phyloP scores from a whole-genome alignment of 805 yeast species.

The Candida ulmi region DNA sequence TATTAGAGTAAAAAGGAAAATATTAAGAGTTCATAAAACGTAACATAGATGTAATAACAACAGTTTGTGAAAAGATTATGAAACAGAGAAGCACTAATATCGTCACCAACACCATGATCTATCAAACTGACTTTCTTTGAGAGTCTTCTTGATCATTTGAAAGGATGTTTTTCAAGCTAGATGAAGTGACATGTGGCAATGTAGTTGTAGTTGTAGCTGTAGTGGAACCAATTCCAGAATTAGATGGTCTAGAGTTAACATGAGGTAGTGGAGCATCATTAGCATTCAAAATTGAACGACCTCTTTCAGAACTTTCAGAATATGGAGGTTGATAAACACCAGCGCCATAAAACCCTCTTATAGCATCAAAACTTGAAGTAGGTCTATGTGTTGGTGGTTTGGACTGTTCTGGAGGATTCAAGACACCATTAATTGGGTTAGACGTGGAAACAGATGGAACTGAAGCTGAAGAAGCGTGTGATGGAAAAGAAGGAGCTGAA shows the following conservation, averaged over 20 bases:
- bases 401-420: not conserved
- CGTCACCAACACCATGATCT: no score
- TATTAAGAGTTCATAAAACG: no score
- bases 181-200: not conserved
- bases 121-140: not conserved
- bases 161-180: slow-evolving; percentile 3
- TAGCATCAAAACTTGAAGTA: slow-evolving; percentile 2
- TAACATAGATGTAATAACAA: no score
- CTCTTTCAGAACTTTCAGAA: slow-evolving; percentile 12
- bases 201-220: not conserved
- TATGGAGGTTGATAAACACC: slow-evolving; percentile 12
- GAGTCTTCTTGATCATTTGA: not conserved
- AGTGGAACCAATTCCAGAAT: not conserved
- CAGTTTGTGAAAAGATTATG: no score
- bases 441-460: no score
- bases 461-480: no score
- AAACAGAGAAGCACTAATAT: no score
- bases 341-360: slow-evolving; percentile 4
- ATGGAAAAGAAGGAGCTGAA: slow-evolving; percentile 7
- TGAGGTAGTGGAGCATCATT: not conserved
- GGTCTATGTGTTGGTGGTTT: not conserved
- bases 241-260: not conserved
- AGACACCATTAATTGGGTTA: no score
- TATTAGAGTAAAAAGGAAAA: no score
- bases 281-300: slow-evolving; percentile 12